phyloP scores from a whole-genome alignment of 805 yeast species.

The Wickerhamiella alocasiicola region DNA sequence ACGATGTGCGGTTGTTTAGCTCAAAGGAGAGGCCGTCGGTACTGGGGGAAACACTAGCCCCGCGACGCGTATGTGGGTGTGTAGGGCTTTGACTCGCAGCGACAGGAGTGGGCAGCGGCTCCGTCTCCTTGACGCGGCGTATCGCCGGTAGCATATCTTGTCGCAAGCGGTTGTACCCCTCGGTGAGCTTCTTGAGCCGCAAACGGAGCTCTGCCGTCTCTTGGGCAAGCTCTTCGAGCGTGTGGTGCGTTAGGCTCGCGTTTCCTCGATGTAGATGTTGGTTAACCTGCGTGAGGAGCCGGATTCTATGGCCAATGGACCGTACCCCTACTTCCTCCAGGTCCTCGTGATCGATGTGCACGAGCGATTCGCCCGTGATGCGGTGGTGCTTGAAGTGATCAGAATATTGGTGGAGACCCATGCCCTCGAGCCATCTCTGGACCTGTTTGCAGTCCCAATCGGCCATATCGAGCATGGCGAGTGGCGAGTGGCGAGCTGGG shows the following conservation, averaged over 20 bases:
- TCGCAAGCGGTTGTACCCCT: constrained; percentile 43
- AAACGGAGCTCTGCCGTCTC: constrained; percentile 19
- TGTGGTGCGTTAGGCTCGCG: neutral
- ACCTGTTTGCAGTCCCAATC: constrained; percentile 13
- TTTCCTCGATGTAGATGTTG: constrained; percentile 21
- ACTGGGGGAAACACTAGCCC: constrained; percentile 4
- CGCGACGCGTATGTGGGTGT: neutral
- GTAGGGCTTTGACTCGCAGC: constrained; percentile 12
- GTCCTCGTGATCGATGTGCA: constrained; percentile 56
- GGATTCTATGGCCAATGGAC: constrained; percentile 43
- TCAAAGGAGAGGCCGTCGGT: constrained; percentile 5
- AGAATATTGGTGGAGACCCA: constrained; percentile 16
- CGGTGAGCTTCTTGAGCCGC: constrained; percentile 35
- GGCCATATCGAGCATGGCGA: constrained; percentile 7
- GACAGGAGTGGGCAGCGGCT: constrained; percentile 51
- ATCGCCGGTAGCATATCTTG: constrained; percentile 56
- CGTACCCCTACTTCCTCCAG: constrained; percentile 58
- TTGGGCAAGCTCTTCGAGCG: constrained; percentile 13
- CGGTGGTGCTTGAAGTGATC: constrained; percentile 40
- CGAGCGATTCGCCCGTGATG: constrained; percentile 60
- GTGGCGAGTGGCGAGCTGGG: neutral
- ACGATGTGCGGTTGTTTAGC: constrained; percentile 7
- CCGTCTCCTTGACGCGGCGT: constrained; percentile 46
- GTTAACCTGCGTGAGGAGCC: constrained; percentile 47
- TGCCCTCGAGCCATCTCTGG: constrained; percentile 9